phyloP scores from a whole-genome alignment of 345 rosid species.

The Orychophragmus violaceus region DNA sequence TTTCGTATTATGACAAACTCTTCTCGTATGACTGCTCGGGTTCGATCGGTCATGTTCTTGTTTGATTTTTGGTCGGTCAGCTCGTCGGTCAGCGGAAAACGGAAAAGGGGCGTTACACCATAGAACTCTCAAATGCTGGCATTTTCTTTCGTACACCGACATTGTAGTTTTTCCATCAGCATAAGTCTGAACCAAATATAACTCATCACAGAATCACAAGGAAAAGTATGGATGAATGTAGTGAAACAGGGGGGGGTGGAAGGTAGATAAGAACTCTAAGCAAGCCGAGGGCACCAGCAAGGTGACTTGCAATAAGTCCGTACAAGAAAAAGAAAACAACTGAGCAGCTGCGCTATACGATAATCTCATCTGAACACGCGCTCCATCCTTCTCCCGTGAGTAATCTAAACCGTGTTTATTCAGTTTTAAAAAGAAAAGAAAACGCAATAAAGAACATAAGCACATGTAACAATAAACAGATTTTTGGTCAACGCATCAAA shows the following conservation, averaged over 20 bases:
- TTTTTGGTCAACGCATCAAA: not conserved
- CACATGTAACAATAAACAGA: not conserved
- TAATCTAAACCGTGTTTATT: conserved; percentile 59
- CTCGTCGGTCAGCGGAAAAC: no score
- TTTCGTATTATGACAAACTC: no score
- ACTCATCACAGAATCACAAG: conserved; percentile 15
- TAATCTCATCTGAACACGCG: conserved; percentile 85
- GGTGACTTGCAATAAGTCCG: conserved; percentile 96
- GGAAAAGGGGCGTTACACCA: no score
- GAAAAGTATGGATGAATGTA: not conserved
- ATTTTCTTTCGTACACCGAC: conserved; percentile 78
- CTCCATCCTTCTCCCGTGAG: conserved; percentile 76
- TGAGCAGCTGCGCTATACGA: conserved; percentile 91
- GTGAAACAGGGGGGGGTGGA: not conserved
- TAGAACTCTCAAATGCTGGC: conserved; percentile 79
- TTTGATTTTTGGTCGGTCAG: no score
- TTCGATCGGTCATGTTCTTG: no score
- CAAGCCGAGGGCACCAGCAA: conserved; percentile 87
- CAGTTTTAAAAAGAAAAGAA: not conserved
- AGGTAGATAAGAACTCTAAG: conserved; percentile 74
- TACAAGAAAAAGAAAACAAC: conserved; percentile 76
- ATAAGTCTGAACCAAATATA: conserved; percentile 47
- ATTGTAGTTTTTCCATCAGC: conserved; percentile 84
- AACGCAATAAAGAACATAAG: not conserved
- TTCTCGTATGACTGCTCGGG: no score